Base-by-base conservation (phyloP, 345 rosid genomes). In the Syzygium aqueum region DNA sequence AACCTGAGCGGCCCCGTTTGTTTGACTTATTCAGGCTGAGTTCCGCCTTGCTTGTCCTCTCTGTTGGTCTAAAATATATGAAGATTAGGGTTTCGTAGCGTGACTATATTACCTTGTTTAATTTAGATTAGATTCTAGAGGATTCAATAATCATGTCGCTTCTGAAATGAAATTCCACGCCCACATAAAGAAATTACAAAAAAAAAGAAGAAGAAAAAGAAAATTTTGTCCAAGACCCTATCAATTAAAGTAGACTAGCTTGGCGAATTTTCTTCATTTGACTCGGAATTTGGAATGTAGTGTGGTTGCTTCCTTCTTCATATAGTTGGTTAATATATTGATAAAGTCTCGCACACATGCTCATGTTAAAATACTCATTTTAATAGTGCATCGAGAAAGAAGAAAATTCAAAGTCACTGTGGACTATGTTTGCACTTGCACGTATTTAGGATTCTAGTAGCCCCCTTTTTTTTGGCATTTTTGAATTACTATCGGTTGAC, bases 1-100 rank as follows among this genome's bases (percentile, higher is more conserved):
- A 6, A 82, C 65, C 84, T 19, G 84, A 80, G 87, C 5, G 90
- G 86, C 87, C 87, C 86, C 46, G 59, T n/a, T 25, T 4, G 11
- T 87, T 89, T 87, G 89, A 89, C 89, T 85, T 85, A 27, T 51
- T 25, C 84, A 49, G 80, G 49, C 80, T 33, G 49, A 33, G 80
- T 5, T 73, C 40, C 37, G 14, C 25, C 27, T 84, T 27, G 21
- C 2, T 49, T 27, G 65, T 28, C 9, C 65, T 25, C 65, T 25
- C 15, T 8, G 22, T 73, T 73, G 46, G 49, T 19, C 21, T 73
- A 33, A 33, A 40, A 73, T 19, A 73, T 19, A 13, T 9, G 80
- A 19, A 46, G 80, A 73, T 8, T 10, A 37, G 37, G 80, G 25
- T 73, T 73, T 73, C 80, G 7, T 73, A 9, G 37, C 49, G 19